Evolutionary conservation across 1,284 basidiomycete species (phyloP).

Genomic region (Trametes versicolor): DNA sequence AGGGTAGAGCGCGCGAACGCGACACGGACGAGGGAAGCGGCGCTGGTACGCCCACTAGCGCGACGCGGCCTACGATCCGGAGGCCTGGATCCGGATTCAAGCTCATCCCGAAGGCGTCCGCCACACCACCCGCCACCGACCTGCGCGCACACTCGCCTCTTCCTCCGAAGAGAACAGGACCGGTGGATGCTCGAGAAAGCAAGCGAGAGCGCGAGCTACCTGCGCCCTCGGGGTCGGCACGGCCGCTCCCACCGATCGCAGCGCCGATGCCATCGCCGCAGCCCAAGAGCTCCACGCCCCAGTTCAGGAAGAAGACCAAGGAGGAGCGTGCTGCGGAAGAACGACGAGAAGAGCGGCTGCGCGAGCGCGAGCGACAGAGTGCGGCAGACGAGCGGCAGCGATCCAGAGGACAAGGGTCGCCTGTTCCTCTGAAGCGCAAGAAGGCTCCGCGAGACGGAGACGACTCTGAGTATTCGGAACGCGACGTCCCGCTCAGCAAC

Average conservation of each 20-base stretch:
- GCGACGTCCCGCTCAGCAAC: conserved; percentile 32
- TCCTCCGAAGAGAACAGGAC: conserved; percentile 35
- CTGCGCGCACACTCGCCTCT: conserved; percentile 28
- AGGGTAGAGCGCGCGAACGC: conserved; percentile 43
- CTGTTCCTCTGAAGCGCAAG: conserved; percentile 35
- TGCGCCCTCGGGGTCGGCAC: conserved; percentile 34
- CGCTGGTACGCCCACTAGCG: conserved; percentile 34
- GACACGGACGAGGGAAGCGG: conserved; percentile 31
- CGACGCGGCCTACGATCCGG: conserved; percentile 34
- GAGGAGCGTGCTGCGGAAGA: conserved; percentile 34
- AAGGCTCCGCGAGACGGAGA: conserved; percentile 34
- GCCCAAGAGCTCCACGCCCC: conserved; percentile 27
- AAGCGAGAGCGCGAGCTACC: conserved; percentile 32
- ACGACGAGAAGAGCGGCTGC: conserved; percentile 37
- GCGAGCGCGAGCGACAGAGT: conserved; percentile 24
- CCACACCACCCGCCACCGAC: conserved; percentile 34
- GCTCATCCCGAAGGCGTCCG: conserved; percentile 33
- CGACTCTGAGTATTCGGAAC: conserved; percentile 41
- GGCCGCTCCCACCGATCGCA: conserved; percentile 38
- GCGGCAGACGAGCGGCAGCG: conserved; percentile 39
- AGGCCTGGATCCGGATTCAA: conserved; percentile 61
- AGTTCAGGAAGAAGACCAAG: conserved; percentile 35
- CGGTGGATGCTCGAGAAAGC: conserved; percentile 38
- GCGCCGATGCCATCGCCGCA: conserved; percentile 37
- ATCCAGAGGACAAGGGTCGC: conserved; percentile 25